Conservation (phyloP, 2,329 filamentous ascomycete species). For the Colletotrichum tofieldiae region DNA sequence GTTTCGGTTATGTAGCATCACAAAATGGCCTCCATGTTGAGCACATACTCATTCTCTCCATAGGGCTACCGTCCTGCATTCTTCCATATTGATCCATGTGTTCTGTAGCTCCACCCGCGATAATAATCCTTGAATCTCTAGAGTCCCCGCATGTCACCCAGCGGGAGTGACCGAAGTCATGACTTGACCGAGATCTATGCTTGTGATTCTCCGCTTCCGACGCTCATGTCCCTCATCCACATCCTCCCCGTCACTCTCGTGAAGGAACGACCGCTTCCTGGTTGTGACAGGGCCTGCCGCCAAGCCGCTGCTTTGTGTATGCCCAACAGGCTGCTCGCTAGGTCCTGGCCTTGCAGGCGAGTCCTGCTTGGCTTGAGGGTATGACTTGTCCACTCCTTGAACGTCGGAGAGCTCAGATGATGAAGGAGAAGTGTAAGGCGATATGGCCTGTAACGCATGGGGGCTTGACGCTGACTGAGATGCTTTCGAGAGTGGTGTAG, state of each 20-base stretch:
- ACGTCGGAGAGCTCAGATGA: not conserved
- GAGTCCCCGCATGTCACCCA: not conserved
- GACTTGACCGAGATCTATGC: constrained; percentile 1
- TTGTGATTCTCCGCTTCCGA: constrained; percentile 11
- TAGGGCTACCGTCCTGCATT: too few relatives aligned
- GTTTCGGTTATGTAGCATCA: not conserved
- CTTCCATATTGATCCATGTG: too few relatives aligned
- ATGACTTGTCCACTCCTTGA: not conserved
- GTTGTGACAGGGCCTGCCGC: constrained; percentile 10
- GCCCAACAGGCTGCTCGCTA: not conserved
- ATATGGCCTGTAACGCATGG: not conserved
- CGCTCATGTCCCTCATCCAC: constrained; percentile 4
- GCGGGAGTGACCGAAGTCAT: constrained; percentile 9
- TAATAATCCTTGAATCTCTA: not conserved
- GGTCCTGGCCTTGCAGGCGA: not conserved
- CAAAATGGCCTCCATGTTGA: too few relatives aligned
- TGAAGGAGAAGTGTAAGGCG: constrained; percentile 1
- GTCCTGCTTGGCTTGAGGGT: not conserved
- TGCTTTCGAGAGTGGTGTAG: constrained; percentile 2
- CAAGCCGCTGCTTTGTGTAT: constrained; percentile 4
- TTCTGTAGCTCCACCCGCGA: too few relatives aligned
- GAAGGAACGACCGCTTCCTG: constrained; percentile 15
- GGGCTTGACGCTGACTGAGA: not conserved
- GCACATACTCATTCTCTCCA: too few relatives aligned
- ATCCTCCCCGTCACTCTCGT: constrained; percentile 16